Evolutionary conservation across 1,284 basidiomycete species (phyloP).

Genomic region (Heterobasidion occidentale): DNA sequence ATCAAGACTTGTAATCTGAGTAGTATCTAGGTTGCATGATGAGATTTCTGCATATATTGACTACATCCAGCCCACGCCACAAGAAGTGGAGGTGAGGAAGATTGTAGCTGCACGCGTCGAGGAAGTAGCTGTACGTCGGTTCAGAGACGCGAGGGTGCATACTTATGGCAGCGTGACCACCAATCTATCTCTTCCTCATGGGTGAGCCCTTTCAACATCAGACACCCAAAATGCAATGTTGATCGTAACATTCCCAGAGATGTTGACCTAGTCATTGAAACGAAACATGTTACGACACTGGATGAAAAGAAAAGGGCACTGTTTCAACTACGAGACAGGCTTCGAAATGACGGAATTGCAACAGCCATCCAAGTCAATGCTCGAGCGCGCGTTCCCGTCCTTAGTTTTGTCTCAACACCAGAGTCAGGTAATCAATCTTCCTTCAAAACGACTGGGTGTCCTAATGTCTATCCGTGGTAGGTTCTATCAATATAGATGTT

Average conservation of each 20-base stretch:
- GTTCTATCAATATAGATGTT: conserved; percentile 59
- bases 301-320: conserved; percentile 16
- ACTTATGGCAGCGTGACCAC: conserved; percentile 23
- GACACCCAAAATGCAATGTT: neutral
- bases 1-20: neutral
- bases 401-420: conserved; percentile 45
- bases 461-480: conserved; percentile 22
- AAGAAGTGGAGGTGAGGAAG: conserved; percentile 18
- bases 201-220: conserved; percentile 12
- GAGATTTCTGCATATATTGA: conserved; percentile 37
- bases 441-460: neutral
- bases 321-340: conserved; percentile 19
- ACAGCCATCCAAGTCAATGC: conserved; percentile 40
- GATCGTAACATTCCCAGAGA: conserved; percentile 16
- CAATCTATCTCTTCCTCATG: conserved; percentile 21
- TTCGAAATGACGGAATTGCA: conserved; percentile 20
- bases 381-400: conserved; percentile 49
- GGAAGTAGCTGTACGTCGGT: conserved; percentile 16
- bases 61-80: conserved; percentile 18
- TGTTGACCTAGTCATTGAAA: conserved; percentile 26
- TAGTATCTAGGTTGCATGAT: conserved; percentile 46
- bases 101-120: conserved; percentile 16
- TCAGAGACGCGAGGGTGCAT: conserved; percentile 13
- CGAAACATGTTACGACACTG: conserved; percentile 12
- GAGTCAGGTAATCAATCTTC: conserved; percentile 22